Evolutionary conservation across 2,329 filamentous ascomycete species (phyloP), one percentile per base, ranked within the genome.

Genomic region (Sporothrix dimorphospora): DNA sequence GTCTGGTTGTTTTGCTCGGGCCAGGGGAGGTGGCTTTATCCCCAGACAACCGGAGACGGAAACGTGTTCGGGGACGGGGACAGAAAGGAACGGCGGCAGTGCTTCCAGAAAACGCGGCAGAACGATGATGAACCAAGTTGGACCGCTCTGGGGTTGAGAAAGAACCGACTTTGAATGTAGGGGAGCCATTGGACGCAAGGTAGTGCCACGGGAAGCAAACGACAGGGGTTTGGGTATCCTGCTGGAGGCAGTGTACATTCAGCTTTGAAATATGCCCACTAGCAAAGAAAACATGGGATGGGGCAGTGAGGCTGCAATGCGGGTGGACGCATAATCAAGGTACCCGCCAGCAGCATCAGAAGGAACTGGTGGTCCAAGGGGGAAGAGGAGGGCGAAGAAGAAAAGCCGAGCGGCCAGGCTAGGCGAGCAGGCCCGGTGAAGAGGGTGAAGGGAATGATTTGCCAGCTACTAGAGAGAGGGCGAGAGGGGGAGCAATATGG

Each of bases 351-450:
- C 1, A 45, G 27, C n/a, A 27, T n/a, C 59, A 4, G 38, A 42
- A 12, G 11, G 14, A 65, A n/a, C n/a, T 27, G n/a, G n/a, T 27
- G n/a, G n/a, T 7, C 59, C 21, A 40, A 42, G 19, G 16, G 57
- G 16, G 57, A 34, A 5, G n/a, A 11, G 8, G 57, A 40, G 11
- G 12, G 63, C 42, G 9, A 66, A 30, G 12, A 30, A 34, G 8
- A 16, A 66, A 9, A 49, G 42, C 40, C 42, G 42, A 12, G 21
- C 63, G 24, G 63, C 42, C 63, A 65, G 16, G 24, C 27, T 49
- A 34, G 63, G 63, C 63, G 63, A 66, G 42, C 42, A 49, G 63
- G 63, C 42, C 63, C 42, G 63, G 57, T 27, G n/a, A 45, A 30
- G 34, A 42, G 38, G 38, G n/a, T 19, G 12, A 65, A 38, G 16